Evolutionary conservation across 2,329 filamentous ascomycete genomes (phyloP), one percentile per base, ranked within the genome.

Genomic region (Colletotrichum tropicicola): DNA sequence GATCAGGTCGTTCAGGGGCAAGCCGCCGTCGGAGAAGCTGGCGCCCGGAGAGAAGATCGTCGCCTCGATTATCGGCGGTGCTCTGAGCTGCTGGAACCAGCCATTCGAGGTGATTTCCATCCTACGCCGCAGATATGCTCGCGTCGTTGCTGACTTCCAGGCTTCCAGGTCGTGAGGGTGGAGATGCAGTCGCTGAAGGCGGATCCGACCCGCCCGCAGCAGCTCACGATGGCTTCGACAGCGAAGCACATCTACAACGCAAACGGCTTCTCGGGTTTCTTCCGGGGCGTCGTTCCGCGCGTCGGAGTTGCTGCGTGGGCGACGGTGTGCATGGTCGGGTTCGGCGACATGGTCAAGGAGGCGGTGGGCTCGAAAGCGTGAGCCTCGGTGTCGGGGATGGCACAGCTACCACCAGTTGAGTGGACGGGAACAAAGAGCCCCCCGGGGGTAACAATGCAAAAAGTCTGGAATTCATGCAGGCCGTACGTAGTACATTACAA

Each of bases 51-150:
- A 68, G 47, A 68, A 64, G 47, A 65, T 67, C 19, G 32, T 17
- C 0, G 66, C 64, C 3, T 68, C 66, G 3, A 52, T 53, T 3
- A 25, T 68, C 6, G 66, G 66, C 6, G 66, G 66, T 21, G 66
- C 58, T 1, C 30, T 68, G 6, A 54, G 37, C 23, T 68, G 63
- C 7, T 68, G 66, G 66, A 68, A 68, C 37, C 66, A 68, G 51
- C 66, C 66, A 19, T 68, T 67, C 27, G 66, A 68, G 45, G 63
- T 68, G 15, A n/a, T n/a, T n/a, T n/a, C n/a, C n/a, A n/a, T n/a
- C n/a, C n/a, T n/a, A n/a, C n/a, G n/a, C n/a, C n/a, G n/a, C n/a
- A n/a, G n/a, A n/a, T n/a, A n/a, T n/a, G n/a, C n/a, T n/a, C n/a
- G n/a, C n/a, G n/a, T n/a, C n/a, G n/a, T n/a, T n/a, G n/a, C n/a